phyloP scores from a whole-genome alignment of 441 rosid genomes.

The Croton setiger region DNA sequence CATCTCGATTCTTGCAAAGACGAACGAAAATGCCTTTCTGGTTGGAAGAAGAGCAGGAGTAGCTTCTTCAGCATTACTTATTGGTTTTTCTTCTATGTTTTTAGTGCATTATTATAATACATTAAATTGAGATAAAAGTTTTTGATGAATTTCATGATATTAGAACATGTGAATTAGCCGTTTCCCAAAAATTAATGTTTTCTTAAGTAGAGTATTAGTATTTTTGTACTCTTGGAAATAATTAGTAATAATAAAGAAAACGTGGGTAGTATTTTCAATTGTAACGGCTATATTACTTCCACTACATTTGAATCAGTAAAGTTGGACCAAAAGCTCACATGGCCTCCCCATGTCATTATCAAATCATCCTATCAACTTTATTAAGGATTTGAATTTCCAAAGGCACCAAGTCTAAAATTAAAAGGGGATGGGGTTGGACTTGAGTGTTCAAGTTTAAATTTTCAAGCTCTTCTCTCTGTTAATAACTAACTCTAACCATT shows the following conservation, averaged over 20 bases:
- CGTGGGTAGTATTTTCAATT: not conserved
- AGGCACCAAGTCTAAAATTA: not conserved
- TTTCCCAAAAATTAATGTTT: no score
- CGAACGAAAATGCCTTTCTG: not conserved
- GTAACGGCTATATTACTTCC: slow-evolving; percentile 32
- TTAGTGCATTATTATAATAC: no score
- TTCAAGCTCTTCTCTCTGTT: no score
- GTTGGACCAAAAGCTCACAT: slow-evolving; percentile 18
- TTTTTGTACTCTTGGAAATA: no score
- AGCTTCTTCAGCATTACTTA: not conserved
- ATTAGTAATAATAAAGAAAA: not conserved
- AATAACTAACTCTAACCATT: no score
- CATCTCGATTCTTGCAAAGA: not conserved
- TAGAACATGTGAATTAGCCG: no score
- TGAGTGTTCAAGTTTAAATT: no score
- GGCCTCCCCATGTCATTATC: slow-evolving; percentile 10
- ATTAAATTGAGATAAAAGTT: no score
- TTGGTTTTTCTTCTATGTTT: no score
- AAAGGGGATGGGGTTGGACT: no score
- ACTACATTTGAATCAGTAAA: slow-evolving; percentile 11
- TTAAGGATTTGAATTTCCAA: not conserved
- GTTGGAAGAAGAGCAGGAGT: not conserved
- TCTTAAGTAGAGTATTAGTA: no score
- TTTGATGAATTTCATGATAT: no score
- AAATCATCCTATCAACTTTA: not conserved